Evolutionary conservation across 2,329 filamentous ascomycete genomes (phyloP), one percentile per base, ranked within the genome.

Genomic region (Venturia effusa): DNA sequence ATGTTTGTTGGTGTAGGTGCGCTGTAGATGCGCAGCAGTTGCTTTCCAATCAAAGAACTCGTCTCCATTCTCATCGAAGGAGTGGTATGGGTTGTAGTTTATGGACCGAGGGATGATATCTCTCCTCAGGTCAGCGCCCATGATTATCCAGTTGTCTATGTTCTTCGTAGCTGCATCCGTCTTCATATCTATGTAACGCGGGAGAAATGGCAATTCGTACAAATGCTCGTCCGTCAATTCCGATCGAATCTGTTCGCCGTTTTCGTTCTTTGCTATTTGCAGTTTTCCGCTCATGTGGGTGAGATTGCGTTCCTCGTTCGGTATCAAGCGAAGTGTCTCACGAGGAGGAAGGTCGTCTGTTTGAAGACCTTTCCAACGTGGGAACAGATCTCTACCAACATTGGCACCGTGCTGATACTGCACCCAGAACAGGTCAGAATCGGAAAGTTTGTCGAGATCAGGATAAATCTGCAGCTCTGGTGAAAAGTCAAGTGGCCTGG

Each of bases 101-200:
- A 57, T 34, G 30, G 30, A 57, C 27, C 51, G 51, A 34, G 51
- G 51, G 7, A 57, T 57, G 15, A 57, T 57, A 34, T 57, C 51
- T 34, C 27, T 57, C 30, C 51, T 57, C 27, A 57, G 24, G 34
- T 57, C 51, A 34, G 51, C 51, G 19, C 51, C 51, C 51, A 57
- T 57, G 51, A 57, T 57, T 57, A 57, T 57, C 51, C 51, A 57
- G 17, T 57, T 57, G 19, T 57, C 51, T 32, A 57, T 57, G 30
- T 57, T 57, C n/a, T 57, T 57, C 30, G 51, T 57, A 2, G 30
- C 34, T 10, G 51, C 51, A 57, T 57, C 51, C 15, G 30, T 34
- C n/a, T 57, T 57, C 51, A 57, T 57, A 19, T 57, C 51, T 32
- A 57, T 57, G 30, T 57, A 57, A 57, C 30, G 51, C 17, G 51